Evolutionary conservation across 1,139 yeast genomes (phyloP).

Genomic region (Sugiyamaella grinbergsii): DNA sequence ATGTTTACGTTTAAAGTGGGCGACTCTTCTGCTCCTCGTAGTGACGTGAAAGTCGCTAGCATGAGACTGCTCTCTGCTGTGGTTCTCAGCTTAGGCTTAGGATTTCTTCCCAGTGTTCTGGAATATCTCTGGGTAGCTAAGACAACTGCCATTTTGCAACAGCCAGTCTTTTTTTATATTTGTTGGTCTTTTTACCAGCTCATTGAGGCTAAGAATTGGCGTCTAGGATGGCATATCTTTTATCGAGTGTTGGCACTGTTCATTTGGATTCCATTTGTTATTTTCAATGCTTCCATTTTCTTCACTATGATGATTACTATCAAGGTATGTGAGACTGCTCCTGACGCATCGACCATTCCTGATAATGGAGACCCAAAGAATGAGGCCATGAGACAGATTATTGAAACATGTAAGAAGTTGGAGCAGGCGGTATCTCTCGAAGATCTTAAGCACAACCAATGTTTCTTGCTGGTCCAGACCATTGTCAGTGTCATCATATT

Average conservation of each 20-base stretch:
- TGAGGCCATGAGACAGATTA: constrained; percentile 1
- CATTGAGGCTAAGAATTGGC: constrained; percentile 13
- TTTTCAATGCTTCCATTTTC: constrained; percentile 9
- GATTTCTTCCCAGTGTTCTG: background rate
- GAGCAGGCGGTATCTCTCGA: constrained; percentile 1
- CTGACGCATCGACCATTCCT: constrained; percentile 4
- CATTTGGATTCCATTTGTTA: constrained; percentile 14
- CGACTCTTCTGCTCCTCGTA: background rate
- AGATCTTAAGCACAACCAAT: background rate
- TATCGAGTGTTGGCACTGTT: constrained; percentile 6
- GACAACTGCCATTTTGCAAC: constrained; percentile 6
- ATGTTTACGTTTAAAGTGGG: no score
- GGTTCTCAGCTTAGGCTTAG: background rate
- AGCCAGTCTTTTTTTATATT: constrained; percentile 9
- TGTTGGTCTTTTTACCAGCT: constrained; percentile 9
- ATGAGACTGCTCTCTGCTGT: background rate
- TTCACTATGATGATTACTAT: constrained; percentile 11
- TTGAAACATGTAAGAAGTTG: constrained; percentile 3
- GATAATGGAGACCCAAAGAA: constrained; percentile 7
- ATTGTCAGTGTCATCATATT: constrained; percentile 12
- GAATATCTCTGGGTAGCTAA: background rate
- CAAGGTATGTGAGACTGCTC: constrained; percentile 2
- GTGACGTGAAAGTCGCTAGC: background rate
- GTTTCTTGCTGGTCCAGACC: constrained; percentile 11
- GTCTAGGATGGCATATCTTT: constrained; percentile 14